Evolutionary conservation across 1,284 basidiomycete species (phyloP), one percentile per base, ranked within the genome.

Genomic region (Austroboletus novae-zelandiae): DNA sequence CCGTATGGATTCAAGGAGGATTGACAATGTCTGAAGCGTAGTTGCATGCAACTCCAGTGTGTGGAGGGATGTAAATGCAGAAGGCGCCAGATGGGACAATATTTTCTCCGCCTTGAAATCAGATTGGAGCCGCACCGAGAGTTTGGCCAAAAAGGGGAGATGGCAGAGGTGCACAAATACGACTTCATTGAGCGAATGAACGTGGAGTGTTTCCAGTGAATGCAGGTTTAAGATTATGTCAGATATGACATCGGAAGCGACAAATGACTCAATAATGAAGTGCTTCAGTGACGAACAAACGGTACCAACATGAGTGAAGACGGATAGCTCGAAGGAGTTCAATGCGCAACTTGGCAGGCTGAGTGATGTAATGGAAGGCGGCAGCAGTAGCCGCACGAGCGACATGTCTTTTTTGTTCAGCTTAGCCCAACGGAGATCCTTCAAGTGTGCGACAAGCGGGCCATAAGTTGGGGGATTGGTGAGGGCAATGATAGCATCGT

Each of bases 361-460:
- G 39, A 66, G 56, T 15, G 35, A 25, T 42, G 46, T 50, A 5
- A 63, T 62, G 27, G 60, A 57, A 32, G 58, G 61, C 4, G 61
- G 54, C 20, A 63, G 44, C 9, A 63, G 53, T 37, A 51, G 47
- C n/a, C 51, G 62, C 43, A 63, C 30, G 40, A 63, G 53, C n/a
- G 62, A 52, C 23, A 55, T 53, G n/a, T 61, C 41, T 23, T 47
- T 48, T 58, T 14, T 53, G 18, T 32, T 47, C 25, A 51, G 44
- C 18, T 49, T 51, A n/a, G 51, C 52, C 65, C 63, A 67, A 15
- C 25, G 5, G 25, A 64, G 63, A n/a, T 7, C 17, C 32, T 29
- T 65, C 47, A 67, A 43, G 42, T 56, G 29, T 1, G 62, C 63
- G 40, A 61, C 11, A 20, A 64, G 59, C 27, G 64, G 63, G 1